Percentiles rank a stretch among this genome's conserved stretches.
Evolutionary conservation across 352 stramenopile species (phyloP).

Genomic region (Bremia lactucae): DNA sequence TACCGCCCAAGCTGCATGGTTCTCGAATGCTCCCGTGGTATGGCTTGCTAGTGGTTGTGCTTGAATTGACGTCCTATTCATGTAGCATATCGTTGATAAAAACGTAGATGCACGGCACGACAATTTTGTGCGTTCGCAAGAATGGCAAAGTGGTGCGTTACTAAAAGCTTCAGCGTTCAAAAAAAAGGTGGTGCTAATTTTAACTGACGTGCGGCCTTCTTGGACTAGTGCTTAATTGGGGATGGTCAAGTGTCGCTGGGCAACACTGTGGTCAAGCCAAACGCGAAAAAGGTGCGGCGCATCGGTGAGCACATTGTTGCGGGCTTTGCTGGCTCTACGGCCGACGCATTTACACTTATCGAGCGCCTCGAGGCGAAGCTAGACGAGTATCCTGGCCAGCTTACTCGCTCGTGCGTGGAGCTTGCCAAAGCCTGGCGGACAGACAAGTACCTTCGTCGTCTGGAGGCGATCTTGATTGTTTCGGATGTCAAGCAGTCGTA

Average conservation of each 20-base stretch:
- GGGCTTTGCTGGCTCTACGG: constrained; percentile 94
- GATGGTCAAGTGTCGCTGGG: constrained; percentile 97
- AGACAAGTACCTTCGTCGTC: constrained; percentile 95
- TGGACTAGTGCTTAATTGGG: constrained; percentile 87
- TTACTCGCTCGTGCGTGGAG: constrained; percentile 94
- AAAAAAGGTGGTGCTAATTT: background rate
- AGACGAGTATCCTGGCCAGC: constrained; percentile 95
- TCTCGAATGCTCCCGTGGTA: constrained; percentile 50
- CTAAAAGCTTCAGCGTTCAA: background rate
- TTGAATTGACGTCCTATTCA: background rate
- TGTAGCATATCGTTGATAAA: background rate
- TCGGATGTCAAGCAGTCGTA: constrained; percentile 93
- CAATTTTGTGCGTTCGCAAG: constrained; percentile 97
- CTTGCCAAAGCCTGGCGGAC: constrained; percentile 98
- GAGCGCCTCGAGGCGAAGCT: constrained; percentile 97
- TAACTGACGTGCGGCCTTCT: background rate
- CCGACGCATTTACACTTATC: constrained; percentile 97
- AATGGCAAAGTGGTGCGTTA: constrained; percentile 91
- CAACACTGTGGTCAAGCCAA: constrained; percentile 93
- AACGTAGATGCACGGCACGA: constrained; percentile 89
- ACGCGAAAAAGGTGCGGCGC: constrained; percentile 95
- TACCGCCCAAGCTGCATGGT: constrained; percentile 19
- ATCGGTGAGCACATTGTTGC: constrained; percentile 93
- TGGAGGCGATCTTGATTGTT: constrained; percentile 93
- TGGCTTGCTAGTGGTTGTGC: background rate